These are phyloP conservation scores for Oryza meyeriana DNA, from an alignment of 176 grass and related monocot genomes.

Conservation along the genomic window DNA sequence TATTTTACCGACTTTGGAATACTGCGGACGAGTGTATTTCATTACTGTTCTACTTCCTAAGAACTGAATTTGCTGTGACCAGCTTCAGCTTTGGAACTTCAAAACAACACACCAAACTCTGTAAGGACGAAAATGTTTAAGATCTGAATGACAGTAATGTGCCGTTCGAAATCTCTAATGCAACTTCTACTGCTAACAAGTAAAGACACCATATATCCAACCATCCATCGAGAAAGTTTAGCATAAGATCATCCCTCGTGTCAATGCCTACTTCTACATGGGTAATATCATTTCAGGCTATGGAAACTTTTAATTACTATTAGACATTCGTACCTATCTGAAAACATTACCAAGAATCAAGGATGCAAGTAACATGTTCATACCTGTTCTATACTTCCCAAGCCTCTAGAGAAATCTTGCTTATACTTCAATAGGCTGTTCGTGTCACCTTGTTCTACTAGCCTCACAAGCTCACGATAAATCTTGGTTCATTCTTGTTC, in stretches of 20 bases:
- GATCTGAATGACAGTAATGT: neutral
- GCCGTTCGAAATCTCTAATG: neutral
- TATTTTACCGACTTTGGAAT: neutral
- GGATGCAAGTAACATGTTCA: neutral
- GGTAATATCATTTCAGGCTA: no score
- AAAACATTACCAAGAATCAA: neutral
- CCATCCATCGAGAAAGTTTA: neutral
- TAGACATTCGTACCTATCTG: no score
- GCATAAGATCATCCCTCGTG: neutral
- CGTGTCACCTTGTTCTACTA: neutral
- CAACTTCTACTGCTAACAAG: neutral
- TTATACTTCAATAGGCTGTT: neutral
- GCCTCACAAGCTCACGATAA: neutral
- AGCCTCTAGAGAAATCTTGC: neutral
- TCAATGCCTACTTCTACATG: neutral
- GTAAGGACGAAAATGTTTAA: neutral
- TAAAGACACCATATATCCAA: neutral
- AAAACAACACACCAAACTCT: neutral
- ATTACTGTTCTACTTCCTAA: neutral
- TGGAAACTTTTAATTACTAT: no score
- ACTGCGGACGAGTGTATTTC: neutral
- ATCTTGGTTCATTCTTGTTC: neutral
- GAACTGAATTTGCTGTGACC: neutral
- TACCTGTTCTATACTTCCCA: slow-evolving; percentile 27
- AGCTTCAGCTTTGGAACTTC: neutral